Evolutionary conservation across 1,139 yeast species (phyloP).

Genomic region (Hemisphaericaspora xylanilytica): DNA sequence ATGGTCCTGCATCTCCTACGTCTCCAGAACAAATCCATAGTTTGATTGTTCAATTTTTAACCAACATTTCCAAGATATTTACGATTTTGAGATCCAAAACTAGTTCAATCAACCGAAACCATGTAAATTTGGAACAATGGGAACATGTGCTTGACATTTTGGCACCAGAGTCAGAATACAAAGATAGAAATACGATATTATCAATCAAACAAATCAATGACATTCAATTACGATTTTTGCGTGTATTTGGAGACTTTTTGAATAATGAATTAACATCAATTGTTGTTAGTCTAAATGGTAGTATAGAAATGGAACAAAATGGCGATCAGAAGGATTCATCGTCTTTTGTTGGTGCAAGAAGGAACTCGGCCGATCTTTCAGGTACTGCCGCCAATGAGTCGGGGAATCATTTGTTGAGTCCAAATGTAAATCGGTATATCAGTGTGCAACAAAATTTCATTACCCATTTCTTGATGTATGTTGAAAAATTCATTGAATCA

Average conservation of each 20-base stretch:
- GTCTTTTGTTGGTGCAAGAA: constrained; percentile 11
- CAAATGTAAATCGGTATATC: constrained; percentile 40
- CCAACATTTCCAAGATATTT: constrained; percentile 34
- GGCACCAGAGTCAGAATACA: constrained; percentile 26
- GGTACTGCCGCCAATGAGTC: constrained; percentile 2
- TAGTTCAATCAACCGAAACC: constrained; percentile 38
- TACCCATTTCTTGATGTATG: constrained; percentile 31
- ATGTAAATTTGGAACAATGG: constrained; percentile 46
- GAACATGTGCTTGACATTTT: constrained; percentile 37
- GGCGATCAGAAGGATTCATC: neutral
- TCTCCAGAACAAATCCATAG: constrained; percentile 17
- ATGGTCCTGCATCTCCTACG: constrained; percentile 10
- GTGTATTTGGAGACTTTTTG: constrained; percentile 35
- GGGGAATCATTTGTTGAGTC: constrained; percentile 25
- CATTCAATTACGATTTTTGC: constrained; percentile 34
- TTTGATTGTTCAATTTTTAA: constrained; percentile 31
- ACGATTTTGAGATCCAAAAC: constrained; percentile 27
- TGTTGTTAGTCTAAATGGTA: constrained; percentile 8
- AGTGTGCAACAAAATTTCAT: constrained; percentile 37
- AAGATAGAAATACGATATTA: constrained; percentile 16
- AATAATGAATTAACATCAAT: constrained; percentile 27
- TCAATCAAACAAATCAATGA: constrained; percentile 24
- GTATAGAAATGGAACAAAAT: neutral
- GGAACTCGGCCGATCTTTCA: constrained; percentile 7
- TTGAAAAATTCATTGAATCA: constrained; percentile 30